phyloP scores from a whole-genome alignment of 2,329 filamentous ascomycete genomes.

The Curvularia spicifera region DNA sequence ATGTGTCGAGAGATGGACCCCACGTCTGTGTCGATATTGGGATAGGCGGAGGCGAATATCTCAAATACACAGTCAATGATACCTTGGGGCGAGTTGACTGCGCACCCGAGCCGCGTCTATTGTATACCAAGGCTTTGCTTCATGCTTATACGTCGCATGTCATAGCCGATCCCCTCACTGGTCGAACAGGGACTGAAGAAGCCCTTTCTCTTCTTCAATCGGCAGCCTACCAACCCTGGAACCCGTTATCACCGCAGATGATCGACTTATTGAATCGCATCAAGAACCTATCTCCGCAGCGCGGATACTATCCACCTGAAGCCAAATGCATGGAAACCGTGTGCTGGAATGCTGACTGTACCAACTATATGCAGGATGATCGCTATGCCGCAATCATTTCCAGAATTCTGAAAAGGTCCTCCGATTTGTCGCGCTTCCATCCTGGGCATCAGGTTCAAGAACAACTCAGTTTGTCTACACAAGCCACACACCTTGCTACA shows the following conservation, averaged over 20 bases:
- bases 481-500: slow-evolving; percentile 26
- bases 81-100: slow-evolving; percentile 64
- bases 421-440: slow-evolving; percentile 19
- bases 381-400: slow-evolving; percentile 27
- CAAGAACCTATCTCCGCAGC: slow-evolving; percentile 47
- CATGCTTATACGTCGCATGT: slow-evolving; percentile 68
- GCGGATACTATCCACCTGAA: slow-evolving; percentile 41
- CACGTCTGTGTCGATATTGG: slow-evolving; percentile 55
- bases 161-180: slow-evolving; percentile 64
- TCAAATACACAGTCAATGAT: slow-evolving; percentile 61
- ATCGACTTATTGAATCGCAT: no score
- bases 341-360: slow-evolving; percentile 37
- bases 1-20: slow-evolving; percentile 27
- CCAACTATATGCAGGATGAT: slow-evolving; percentile 43
- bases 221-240: slow-evolving; percentile 54
- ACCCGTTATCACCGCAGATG: no score
- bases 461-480: neutral
- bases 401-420: slow-evolving; percentile 21
- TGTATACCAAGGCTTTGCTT: slow-evolving; percentile 64
- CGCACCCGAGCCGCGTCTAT: slow-evolving; percentile 60
- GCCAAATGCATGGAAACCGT: slow-evolving; percentile 40
- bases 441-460: neutral
- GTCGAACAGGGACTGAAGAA: slow-evolving; percentile 67
- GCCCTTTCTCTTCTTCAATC: slow-evolving; percentile 59
- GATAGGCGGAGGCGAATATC: slow-evolving; percentile 50